Conservation (phyloP, 2,329 filamentous ascomycete species). For the Trichothecium sympodiale region DNA sequence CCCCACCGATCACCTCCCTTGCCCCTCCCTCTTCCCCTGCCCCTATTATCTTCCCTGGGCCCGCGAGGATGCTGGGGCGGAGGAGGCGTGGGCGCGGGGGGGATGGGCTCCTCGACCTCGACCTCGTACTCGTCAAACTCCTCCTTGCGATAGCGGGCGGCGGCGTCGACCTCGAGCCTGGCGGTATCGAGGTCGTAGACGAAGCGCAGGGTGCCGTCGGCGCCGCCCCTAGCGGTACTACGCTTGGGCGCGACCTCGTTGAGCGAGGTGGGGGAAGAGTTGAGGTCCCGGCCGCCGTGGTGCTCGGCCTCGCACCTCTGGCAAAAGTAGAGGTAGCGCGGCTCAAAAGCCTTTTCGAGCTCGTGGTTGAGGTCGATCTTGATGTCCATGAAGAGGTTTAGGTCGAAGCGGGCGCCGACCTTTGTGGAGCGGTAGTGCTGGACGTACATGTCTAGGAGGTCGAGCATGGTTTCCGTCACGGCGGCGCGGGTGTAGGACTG, state of each 20-base stretch:
- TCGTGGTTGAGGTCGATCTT: constrained; percentile 82
- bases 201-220: constrained; percentile 75
- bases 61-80: not conserved
- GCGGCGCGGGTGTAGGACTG: constrained; percentile 28
- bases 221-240: constrained; percentile 23
- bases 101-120: constrained; percentile 59
- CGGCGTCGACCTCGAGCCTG: constrained; percentile 55
- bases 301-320: constrained; percentile 32
- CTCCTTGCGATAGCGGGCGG: constrained; percentile 57
- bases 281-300: constrained; percentile 21
- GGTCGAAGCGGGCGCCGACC: constrained; percentile 59
- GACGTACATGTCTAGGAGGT: constrained; percentile 85
- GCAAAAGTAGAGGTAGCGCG: constrained; percentile 54
- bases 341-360: constrained; percentile 49
- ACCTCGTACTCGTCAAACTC: constrained; percentile 69
- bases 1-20: constrained; percentile 4
- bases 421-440: constrained; percentile 67
- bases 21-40: constrained; percentile 10
- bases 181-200: constrained; percentile 76
- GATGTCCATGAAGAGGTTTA: constrained; percentile 73
- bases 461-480: constrained; percentile 70
- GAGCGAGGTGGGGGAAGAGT: constrained; percentile 9
- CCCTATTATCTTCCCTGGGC: constrained; percentile 8
- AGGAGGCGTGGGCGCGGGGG: constrained; percentile 15
- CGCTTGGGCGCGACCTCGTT: not conserved